Evolutionary conservation across 73 alveolate genomes (phyloP).

Genomic region (Effrenium voratum): DNA sequence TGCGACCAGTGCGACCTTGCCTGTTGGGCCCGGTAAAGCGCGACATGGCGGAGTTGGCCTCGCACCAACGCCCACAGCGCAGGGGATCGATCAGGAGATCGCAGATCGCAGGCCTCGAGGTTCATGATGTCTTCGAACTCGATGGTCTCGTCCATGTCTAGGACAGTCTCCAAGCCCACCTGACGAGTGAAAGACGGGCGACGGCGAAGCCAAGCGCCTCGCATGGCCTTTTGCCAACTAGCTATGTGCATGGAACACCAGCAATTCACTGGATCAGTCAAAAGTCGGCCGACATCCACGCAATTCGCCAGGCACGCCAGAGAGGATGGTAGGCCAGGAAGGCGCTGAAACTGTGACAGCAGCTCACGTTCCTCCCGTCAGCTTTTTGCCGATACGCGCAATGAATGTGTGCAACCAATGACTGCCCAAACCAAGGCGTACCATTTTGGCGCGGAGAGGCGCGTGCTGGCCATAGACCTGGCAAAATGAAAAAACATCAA

Average conservation of each 20-base stretch:
- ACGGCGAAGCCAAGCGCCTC: too few relatives aligned
- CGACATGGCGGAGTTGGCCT: constrained; percentile 84
- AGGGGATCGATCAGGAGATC: neutral
- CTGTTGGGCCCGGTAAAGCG: constrained; percentile 93
- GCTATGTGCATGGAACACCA: too few relatives aligned
- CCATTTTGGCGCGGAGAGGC: constrained; percentile 72
- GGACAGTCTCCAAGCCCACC: constrained; percentile 85
- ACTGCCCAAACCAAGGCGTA: neutral
- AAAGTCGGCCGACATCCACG: too few relatives aligned
- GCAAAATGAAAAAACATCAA: too few relatives aligned
- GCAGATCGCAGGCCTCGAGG: constrained; percentile 36
- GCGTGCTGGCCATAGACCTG: constrained; percentile 85
- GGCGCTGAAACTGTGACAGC: constrained; percentile 74
- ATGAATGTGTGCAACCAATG: neutral
- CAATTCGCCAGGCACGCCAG: neutral
- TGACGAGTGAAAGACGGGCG: too few relatives aligned
- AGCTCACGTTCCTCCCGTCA: constrained; percentile 64
- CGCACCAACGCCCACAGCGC: neutral
- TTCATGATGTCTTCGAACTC: constrained; percentile 90
- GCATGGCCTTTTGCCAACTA: too few relatives aligned
- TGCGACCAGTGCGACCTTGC: too few relatives aligned
- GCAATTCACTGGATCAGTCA: too few relatives aligned
- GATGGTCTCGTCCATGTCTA: constrained; percentile 78
- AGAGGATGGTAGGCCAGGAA: constrained; percentile 79
- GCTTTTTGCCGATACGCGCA: neutral